Conservation (phyloP, 371 early-diverging fungal species). For the Apophysomyces trapeziformis region DNA sequence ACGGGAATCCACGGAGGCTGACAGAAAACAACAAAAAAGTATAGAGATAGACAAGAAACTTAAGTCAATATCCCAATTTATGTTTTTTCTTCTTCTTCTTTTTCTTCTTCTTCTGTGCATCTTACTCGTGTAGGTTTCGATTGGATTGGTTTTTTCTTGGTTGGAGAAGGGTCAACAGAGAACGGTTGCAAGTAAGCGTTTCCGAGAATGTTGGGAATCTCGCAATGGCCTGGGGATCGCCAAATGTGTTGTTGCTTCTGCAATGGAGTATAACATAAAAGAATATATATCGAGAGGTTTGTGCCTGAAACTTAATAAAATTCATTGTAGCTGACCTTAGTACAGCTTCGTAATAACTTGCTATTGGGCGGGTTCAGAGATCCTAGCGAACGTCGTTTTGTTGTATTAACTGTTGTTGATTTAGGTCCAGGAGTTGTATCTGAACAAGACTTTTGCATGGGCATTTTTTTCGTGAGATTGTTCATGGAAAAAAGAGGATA, state of each 20-base stretch:
- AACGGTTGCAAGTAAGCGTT: slow-evolving; percentile 39
- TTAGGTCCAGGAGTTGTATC: slow-evolving; percentile 18
- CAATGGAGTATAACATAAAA: slow-evolving; percentile 1
- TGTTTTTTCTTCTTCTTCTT: too few species aligned
- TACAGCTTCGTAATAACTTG: slow-evolving; percentile 7
- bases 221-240: slow-evolving; percentile 53
- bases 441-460: slow-evolving; percentile 28
- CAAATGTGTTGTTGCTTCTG: slow-evolving; percentile 22
- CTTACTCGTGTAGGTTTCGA: slow-evolving; percentile 16
- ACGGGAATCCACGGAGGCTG: slow-evolving; percentile 38
- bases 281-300: background rate
- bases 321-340: background rate
- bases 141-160: slow-evolving; percentile 10
- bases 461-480: slow-evolving; percentile 11
- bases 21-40: background rate
- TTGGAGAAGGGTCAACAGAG: slow-evolving; percentile 10
- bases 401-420: slow-evolving; percentile 7
- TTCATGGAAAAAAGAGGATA: slow-evolving; percentile 2
- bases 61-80: background rate
- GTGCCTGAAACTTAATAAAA: background rate
- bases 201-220: slow-evolving; percentile 54
- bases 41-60: background rate
- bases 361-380: slow-evolving; percentile 20
- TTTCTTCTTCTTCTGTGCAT: slow-evolving; percentile 1
- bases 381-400: slow-evolving; percentile 27